These are phyloP conservation scores for Starmera pachycereana DNA, from an alignment of 805 yeast genomes.

Conservation along the genomic window DNA sequence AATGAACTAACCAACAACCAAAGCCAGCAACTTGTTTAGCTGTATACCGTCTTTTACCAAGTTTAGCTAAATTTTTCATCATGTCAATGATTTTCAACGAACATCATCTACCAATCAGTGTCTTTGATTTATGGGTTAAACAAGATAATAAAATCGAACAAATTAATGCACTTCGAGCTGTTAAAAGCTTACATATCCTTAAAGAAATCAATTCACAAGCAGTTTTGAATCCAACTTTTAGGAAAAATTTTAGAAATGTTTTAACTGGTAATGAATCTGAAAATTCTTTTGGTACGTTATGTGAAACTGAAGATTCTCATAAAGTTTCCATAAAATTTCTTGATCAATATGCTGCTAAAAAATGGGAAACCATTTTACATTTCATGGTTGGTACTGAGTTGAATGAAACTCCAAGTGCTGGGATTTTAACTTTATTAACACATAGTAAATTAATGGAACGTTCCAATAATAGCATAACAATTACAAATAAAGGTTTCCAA, in stretches of 20 bases:
- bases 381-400: constrained; percentile 94
- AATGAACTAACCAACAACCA: constrained; percentile 8
- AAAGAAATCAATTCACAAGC: constrained; percentile 41
- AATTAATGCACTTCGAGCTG: constrained; percentile 68
- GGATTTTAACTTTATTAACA: constrained; percentile 64
- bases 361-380: constrained; percentile 94
- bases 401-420: constrained; percentile 60
- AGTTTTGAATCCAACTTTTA: constrained; percentile 61
- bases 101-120: constrained; percentile 54
- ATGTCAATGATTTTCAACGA: constrained; percentile 83
- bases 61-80: constrained; percentile 79
- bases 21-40: constrained; percentile 90
- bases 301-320: constrained; percentile 43
- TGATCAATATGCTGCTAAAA: constrained; percentile 70
- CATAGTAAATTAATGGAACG: constrained; percentile 88
- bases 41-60: constrained; percentile 80
- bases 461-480: constrained; percentile 35
- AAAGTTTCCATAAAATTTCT: constrained; percentile 54
- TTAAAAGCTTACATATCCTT: constrained; percentile 67
- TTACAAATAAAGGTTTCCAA: constrained; percentile 91
- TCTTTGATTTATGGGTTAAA: constrained; percentile 69
- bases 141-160: constrained; percentile 41
- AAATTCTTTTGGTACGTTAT: constrained; percentile 69
- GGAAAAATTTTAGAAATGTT: constrained; percentile 69
- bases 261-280: constrained; percentile 67